Evolutionary conservation across 345 rosid genomes (phyloP).

Genomic region (Draba incana): DNA sequence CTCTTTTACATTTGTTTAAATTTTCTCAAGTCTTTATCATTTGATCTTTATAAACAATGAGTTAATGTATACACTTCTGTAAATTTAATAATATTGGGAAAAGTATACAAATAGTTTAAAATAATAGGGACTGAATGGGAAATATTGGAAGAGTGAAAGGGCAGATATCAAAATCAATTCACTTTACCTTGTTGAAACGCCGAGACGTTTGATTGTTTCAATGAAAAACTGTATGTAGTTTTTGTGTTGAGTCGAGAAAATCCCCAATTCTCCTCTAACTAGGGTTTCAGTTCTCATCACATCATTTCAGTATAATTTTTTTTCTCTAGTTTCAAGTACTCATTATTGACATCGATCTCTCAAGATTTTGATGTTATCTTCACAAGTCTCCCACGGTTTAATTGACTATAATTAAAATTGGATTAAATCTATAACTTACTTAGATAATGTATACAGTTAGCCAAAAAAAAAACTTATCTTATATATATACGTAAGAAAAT

Average conservation of each 20-base stretch:
- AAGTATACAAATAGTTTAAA: neutral
- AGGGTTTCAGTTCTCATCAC: constrained; percentile 25
- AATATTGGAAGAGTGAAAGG: constrained; percentile 2
- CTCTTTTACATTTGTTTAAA: neutral
- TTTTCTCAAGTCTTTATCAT: neutral
- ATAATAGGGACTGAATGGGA: constrained; percentile 1
- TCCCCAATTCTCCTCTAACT: neutral
- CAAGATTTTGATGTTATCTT: neutral
- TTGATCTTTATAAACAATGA: constrained; percentile 7
- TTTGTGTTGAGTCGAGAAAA: neutral
- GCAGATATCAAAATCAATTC: neutral
- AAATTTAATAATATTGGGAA: neutral
- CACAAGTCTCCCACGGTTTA: too few species aligned
- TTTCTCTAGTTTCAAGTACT: neutral
- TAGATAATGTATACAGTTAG: too few species aligned
- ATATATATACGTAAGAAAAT: too few species aligned
- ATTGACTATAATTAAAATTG: too few species aligned
- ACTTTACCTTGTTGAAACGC: neutral
- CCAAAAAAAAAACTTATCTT: too few species aligned
- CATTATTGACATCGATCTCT: constrained; percentile 13
- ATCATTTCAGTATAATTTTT: neutral
- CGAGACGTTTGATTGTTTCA: constrained; percentile 23
- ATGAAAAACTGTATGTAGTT: constrained; percentile 1
- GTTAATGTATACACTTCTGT: neutral
- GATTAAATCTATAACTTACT: too few species aligned